phyloP scores from a whole-genome alignment of 2,329 filamentous ascomycete genomes.

The Ophiostoma triangulosporum region DNA sequence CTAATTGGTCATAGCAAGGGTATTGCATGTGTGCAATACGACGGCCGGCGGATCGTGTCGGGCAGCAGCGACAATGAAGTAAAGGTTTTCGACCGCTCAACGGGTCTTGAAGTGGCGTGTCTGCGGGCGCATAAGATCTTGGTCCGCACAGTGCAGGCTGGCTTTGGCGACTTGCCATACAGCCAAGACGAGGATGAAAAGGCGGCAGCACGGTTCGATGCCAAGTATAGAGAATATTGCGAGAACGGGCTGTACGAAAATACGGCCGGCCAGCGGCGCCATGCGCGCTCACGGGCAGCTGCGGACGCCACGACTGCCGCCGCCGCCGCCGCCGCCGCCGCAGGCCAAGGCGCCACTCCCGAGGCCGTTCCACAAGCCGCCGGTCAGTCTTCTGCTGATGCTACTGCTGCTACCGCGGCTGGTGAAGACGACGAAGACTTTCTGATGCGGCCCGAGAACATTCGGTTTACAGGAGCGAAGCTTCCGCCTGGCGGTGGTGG shows the following conservation, averaged over 20 bases:
- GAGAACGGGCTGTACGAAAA: constrained; percentile 28
- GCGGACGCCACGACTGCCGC: neutral
- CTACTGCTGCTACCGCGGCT: neutral
- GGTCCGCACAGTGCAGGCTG: constrained; percentile 88
- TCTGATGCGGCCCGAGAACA: constrained; percentile 59
- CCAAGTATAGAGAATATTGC: constrained; percentile 36
- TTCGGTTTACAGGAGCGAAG: constrained; percentile 70
- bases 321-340: neutral
- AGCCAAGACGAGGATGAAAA: constrained; percentile 60
- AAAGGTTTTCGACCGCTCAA: constrained; percentile 80
- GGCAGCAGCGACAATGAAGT: constrained; percentile 94
- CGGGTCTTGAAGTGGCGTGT: constrained; percentile 79
- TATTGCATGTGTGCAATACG: constrained; percentile 95
- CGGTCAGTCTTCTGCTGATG: neutral
- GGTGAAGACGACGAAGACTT: constrained; percentile 36
- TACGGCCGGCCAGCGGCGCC: neutral
- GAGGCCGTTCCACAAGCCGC: neutral
- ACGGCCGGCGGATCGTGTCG: constrained; percentile 83
- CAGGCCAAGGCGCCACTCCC: neutral
- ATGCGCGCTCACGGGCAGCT: neutral
- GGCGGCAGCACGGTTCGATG: constrained; percentile 60
- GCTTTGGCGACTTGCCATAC: constrained; percentile 78
- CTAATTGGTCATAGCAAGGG: constrained; percentile 84
- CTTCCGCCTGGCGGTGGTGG: constrained; percentile 85
- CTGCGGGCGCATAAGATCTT: constrained; percentile 70